A percentile compares a stretch with the other conserved stretches of the same genome.
These are phyloP conservation scores for Eucalyptus erythrocorys DNA, from an alignment of 345 rosid species.

Conservation along the genomic window DNA sequence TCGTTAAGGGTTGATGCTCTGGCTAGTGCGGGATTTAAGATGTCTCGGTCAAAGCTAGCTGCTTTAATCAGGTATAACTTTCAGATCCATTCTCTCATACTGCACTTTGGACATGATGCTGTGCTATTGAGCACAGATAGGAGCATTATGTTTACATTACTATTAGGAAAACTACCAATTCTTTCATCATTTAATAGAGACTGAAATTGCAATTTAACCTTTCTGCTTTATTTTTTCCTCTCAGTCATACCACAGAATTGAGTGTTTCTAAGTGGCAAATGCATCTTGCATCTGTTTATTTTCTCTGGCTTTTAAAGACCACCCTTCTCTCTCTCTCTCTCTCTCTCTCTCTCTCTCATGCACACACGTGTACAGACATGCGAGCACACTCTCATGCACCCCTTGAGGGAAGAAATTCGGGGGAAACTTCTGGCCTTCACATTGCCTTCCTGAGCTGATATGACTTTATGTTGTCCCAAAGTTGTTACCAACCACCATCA, in stretches of 20 bases:
- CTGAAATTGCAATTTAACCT: background rate
- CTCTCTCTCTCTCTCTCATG: background rate
- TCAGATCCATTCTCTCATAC: background rate
- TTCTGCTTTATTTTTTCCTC: background rate
- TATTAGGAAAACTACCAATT: background rate
- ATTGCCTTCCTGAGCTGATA: background rate
- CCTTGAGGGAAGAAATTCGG: background rate
- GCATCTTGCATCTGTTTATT: background rate
- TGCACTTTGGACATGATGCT: background rate
- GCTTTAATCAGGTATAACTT: slow-evolving; percentile 55
- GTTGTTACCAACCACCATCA: background rate
- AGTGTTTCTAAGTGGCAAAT: background rate
- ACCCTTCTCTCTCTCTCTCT: background rate
- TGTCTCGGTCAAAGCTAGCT: slow-evolving; percentile 77
- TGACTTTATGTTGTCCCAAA: background rate
- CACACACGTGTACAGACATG: background rate
- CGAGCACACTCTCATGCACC: background rate
- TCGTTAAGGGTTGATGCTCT: slow-evolving; percentile 89
- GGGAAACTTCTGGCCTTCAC: background rate
- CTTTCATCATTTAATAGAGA: background rate
- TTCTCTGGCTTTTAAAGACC: background rate
- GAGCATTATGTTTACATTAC: background rate
- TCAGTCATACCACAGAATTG: background rate
- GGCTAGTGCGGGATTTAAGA: slow-evolving; percentile 97
- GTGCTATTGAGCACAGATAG: background rate